Evolutionary conservation across 1,139 yeast species (phyloP), one percentile per base, ranked within the genome.

Genomic region (Candida tetrigidarum): DNA sequence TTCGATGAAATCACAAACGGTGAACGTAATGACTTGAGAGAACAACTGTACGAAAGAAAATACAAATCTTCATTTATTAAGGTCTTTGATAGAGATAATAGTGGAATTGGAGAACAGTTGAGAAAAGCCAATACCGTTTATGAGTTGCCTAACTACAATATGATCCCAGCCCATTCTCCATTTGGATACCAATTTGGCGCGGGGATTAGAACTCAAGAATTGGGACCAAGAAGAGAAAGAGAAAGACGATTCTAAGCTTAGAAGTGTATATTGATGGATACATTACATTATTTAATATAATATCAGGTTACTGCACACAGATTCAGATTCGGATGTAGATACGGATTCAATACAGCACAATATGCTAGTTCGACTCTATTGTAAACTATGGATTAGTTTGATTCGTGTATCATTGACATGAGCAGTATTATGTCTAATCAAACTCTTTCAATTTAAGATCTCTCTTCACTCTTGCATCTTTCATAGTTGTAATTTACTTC

Each of bases 171-270:
- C n/a, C 78, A 71, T 54, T 71, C 79, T 15, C 68, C 77, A 12
- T 60, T 50, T 49, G 76, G 75, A 15, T 52, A 59, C 46, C 75
- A 72, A 57, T 74, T 67, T 52, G 80, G 80, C 47, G 74, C 73
- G 35, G 78, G 79, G 50, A 73, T 74, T 45, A 71, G 72, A 57
- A 68, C 74, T 40, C 67, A 62, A 54, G 58, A 64, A 47, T 69
- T 74, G 58, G 79, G 79, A 25, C 78, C 79, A 42, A 72, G 80
- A 67, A 73, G 59, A 57, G 77, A 73, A 56, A 66, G 73, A 58
- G 55, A 64, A 48, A 63, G 66, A 54, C 61, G 65, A 53, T 74
- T 67, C 79, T 52, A 78, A 78, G 16, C 43, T 48, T 37, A 43
- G n/a, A 18, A 14, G 41, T 34, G 27, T 39, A 28, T 23, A 36